phyloP scores from a whole-genome alignment of 139 green algal genomes.

The Picochlorum sp. region DNA sequence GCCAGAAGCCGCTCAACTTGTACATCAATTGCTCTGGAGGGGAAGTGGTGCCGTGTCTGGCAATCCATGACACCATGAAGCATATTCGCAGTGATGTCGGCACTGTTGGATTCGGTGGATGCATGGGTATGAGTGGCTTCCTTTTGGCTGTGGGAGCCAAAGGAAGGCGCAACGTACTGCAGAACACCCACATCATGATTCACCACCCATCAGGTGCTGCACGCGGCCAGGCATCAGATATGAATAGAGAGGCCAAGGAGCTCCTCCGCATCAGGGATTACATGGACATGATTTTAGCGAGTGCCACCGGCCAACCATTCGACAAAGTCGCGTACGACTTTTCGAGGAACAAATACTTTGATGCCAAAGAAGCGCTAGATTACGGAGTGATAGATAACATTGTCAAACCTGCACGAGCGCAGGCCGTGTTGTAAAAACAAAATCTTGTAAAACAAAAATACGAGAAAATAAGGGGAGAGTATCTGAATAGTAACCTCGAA shows the following conservation, averaged over 20 bases:
- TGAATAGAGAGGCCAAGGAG: slow-evolving; percentile 94
- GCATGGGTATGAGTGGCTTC: slow-evolving; percentile 94
- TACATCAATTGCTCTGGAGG: slow-evolving; percentile 88
- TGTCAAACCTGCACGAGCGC: slow-evolving; percentile 19
- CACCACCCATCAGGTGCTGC: slow-evolving; percentile 88
- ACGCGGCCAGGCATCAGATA: slow-evolving; percentile 88
- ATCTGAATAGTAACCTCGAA: too few relatives aligned
- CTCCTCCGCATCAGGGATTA: slow-evolving; percentile 88
- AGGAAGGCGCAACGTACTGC: slow-evolving; percentile 80
- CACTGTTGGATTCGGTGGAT: slow-evolving; percentile 91
- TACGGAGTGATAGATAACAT: slow-evolving; percentile 71
- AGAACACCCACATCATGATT: slow-evolving; percentile 94
- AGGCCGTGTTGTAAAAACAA: slow-evolving; percentile 5
- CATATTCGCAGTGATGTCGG: slow-evolving; percentile 81
- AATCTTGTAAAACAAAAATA: neutral
- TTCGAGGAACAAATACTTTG: slow-evolving; percentile 62
- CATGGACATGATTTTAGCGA: slow-evolving; percentile 64
- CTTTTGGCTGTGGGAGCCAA: slow-evolving; percentile 88
- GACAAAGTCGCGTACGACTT: slow-evolving; percentile 61
- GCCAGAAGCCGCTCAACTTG: slow-evolving; percentile 76
- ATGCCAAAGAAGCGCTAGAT: slow-evolving; percentile 52
- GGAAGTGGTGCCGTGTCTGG: slow-evolving; percentile 83
- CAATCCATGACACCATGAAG: slow-evolving; percentile 96
- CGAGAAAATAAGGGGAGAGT: too few relatives aligned
- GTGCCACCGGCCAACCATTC: slow-evolving; percentile 74